Evolutionary conservation across 2,329 filamentous ascomycete species (phyloP), one percentile per base, ranked within the genome.

Genomic region (Pseudonectria buxi): DNA sequence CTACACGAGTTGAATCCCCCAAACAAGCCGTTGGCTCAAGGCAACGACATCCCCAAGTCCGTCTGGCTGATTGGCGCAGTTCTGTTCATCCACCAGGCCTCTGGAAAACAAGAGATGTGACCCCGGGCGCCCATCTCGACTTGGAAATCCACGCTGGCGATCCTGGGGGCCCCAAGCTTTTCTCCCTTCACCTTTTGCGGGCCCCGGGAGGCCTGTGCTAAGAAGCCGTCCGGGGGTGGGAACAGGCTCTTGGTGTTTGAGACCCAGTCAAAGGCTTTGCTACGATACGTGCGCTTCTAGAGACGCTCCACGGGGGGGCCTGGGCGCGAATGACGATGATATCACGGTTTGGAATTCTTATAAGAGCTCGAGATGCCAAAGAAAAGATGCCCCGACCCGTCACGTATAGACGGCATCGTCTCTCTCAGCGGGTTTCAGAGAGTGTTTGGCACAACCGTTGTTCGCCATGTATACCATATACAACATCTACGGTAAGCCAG

Each of bases 401-500:
- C 9, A 5, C 9, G 5, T 9, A 22, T 22, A 6, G 18, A 22
- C 30, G 47, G 24, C 25, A 45, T 27, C 24, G 40, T 35, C 6
- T 7, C 27, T 15, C 29, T 31, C 24, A 22, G 9, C 18, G 18
- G 18, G 5, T 27, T 25, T 37, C 28, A 27, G n/a, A 37, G 35
- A 18, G 31, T 28, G 4, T 22, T 13, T 14, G 33, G 28, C 18
- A 22, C 32, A 26, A 36, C 26, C 13, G 5, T 28, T 24, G 26
- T 32, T 33, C 44, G 47, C 6, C 35, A 62, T 62, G 58, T 62
- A 56, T 50, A 38, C 37, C 24, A 62, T 61, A 26, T 59, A 55
- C 47, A 62, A 62, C 36, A 60, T 62, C 28, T 62, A 62, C 36
- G 57, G 58, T 62, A 48, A 26, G 9, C 10, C 11, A n/a, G 7